Evolutionary conservation across 2,329 filamentous ascomycete species (phyloP).

Genomic region (Alternaria ethzedia): DNA sequence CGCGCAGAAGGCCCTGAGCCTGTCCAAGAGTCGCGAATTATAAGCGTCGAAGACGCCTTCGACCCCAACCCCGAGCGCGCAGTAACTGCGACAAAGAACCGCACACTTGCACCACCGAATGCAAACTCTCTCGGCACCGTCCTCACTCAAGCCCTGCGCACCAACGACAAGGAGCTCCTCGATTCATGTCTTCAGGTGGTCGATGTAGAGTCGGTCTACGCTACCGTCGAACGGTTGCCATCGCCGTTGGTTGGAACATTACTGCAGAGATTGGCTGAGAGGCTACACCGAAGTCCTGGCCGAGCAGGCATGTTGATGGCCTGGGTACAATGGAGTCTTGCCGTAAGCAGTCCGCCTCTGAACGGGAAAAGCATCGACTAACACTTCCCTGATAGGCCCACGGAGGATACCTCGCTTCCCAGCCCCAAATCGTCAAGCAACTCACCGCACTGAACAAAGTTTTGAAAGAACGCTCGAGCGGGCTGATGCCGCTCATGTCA

Average conservation of each 20-base stretch:
- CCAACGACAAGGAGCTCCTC: slow-evolving; percentile 86
- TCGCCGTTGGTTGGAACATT: slow-evolving; percentile 80
- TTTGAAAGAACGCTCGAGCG: slow-evolving; percentile 82
- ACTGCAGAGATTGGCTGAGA: slow-evolving; percentile 82
- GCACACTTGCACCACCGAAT: slow-evolving; percentile 66
- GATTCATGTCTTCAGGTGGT: slow-evolving; percentile 88
- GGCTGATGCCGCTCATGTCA: slow-evolving; percentile 79
- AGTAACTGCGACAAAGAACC: slow-evolving; percentile 50
- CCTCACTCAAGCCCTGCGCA: slow-evolving; percentile 90
- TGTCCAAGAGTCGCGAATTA: slow-evolving; percentile 53
- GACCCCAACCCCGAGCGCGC: slow-evolving; percentile 53
- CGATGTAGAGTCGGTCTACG: slow-evolving; percentile 77
- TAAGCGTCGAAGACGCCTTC: slow-evolving; percentile 73
- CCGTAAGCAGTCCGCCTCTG: neutral
- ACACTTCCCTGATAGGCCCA: slow-evolving; percentile 63
- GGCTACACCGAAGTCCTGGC: slow-evolving; percentile 85
- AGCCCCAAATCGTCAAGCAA: slow-evolving; percentile 80
- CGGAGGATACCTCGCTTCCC: slow-evolving; percentile 85
- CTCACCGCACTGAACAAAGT: slow-evolving; percentile 83
- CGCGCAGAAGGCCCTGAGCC: slow-evolving; percentile 62
- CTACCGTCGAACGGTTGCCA: slow-evolving; percentile 89
- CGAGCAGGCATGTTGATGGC: slow-evolving; percentile 88
- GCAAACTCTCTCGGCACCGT: slow-evolving; percentile 87
- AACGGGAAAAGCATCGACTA: neutral
- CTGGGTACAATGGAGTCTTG: slow-evolving; percentile 82